Base-by-base conservation (phyloP, 805 yeast genomes). In the Monosporozyma servazzii region DNA sequence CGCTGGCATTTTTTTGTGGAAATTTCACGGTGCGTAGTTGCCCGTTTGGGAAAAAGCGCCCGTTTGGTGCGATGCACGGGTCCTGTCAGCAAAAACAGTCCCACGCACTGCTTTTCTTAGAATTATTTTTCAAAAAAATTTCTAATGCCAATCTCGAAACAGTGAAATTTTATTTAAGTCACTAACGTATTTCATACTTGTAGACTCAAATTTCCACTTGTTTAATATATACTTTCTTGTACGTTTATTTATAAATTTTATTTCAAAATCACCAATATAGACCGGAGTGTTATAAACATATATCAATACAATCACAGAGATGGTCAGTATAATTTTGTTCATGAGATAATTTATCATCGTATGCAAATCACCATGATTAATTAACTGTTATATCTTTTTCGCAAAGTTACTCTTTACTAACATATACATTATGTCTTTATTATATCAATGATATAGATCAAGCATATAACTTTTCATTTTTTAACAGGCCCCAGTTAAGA, bases 401-500 rank as follows among this genome's bases (percentile, higher is more conserved):
- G 5, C 11, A 33, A 2, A 15, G n/a, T 13, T 2, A 31, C 15
- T 27, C 20, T 44, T 49, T 55, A 51, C 55, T 51, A 52, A 51
- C 56, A 51, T n/a, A n/a, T n/a, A n/a, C n/a, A n/a, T n/a, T n/a
- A n/a, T n/a, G n/a, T n/a, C n/a, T n/a, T n/a, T n/a, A n/a, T n/a
- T n/a, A n/a, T n/a, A n/a, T n/a, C n/a, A n/a, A n/a, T n/a, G n/a
- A n/a, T n/a, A n/a, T n/a, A n/a, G n/a, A n/a, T n/a, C n/a, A n/a
- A n/a, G n/a, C n/a, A n/a, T n/a, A n/a, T n/a, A n/a, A n/a, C n/a
- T n/a, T n/a, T n/a, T n/a, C n/a, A n/a, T 44, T 39, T 30, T 53
- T 49, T 37, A 15, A 48, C 67, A 86, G 96, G 98, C 98, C 88
- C 97, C 97, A 83, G 73, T 78, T 68, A 89, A 83, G 79, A 73